A percentile compares a stretch with the other conserved stretches of the same genome.
Evolutionary conservation across 164 flowering plant species (phyloP).

Genomic region (Tetrastigma voinierianum): DNA sequence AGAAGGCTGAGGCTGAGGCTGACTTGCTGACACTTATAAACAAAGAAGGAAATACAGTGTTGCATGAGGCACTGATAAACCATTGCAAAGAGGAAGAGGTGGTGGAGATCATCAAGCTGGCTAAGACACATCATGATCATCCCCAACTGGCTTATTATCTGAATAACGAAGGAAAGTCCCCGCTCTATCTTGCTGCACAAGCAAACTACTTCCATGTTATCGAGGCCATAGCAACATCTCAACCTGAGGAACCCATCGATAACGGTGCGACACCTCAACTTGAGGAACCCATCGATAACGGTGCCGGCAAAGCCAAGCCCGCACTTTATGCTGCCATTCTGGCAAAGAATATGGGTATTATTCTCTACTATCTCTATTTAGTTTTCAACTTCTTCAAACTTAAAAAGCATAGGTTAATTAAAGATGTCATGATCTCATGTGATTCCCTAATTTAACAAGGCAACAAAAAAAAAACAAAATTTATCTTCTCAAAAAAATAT

Average conservation of each 20-base stretch:
- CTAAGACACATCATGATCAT: neutral
- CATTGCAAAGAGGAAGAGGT: neutral
- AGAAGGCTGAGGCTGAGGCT: too few relatives aligned
- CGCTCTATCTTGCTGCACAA: neutral
- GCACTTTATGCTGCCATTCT: conserved; percentile 1
- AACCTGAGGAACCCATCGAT: neutral
- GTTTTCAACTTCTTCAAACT: too few relatives aligned
- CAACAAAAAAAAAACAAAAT: too few relatives aligned
- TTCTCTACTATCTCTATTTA: too few relatives aligned
- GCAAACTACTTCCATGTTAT: too few relatives aligned
- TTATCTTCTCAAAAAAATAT: too few relatives aligned
- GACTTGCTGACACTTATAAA: neutral
- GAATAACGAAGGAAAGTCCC: neutral
- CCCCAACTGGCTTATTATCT: neutral
- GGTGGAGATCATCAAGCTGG: neutral
- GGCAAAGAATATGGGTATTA: conserved; percentile 2
- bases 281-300: too few relatives aligned
- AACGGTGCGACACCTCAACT: too few relatives aligned
- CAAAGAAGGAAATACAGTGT: neutral
- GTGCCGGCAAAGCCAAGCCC: neutral
- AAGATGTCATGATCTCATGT: too few relatives aligned
- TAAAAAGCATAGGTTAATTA: neutral
- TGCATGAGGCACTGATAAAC: neutral
- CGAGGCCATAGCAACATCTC: neutral
- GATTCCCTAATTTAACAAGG: too few relatives aligned